Base-by-base conservation (phyloP, 352 stramenopile species). In the Globisporangium middletonii region DNA sequence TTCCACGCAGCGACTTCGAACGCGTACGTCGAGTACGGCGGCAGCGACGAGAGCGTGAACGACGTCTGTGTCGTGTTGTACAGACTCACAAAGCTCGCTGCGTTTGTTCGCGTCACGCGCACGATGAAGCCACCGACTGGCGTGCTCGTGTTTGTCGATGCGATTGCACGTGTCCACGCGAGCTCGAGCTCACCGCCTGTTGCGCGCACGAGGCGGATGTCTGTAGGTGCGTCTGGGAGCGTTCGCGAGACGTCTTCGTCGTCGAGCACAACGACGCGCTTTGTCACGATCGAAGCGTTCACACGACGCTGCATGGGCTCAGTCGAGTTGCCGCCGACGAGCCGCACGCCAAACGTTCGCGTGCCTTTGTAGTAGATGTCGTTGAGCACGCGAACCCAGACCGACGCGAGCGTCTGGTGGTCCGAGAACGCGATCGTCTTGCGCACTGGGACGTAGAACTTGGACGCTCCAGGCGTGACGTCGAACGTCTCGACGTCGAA, bases 181-280 rank as follows among this genome's bases (percentile, higher is more conserved):
- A 86, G 27, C 50, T 68, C 62, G 26, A 89, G 63, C 47, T 86
- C 74, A 2, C 79, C 79, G 48, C 79, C 79, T 15, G 71, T 89
- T 15, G 46, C 46, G 27, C 61, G 60, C 1, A 55, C 45, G 35
- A 68, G 18, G 1, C 54, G 9, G 12, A 75, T 15, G n/a, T 45
- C 26, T 0, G 42, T 45, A 2, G 71, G 60, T 33, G 45, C 53
- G 2, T 19, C 30, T 1, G 79, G 74, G 1, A 84, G 47, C 5
- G 57, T 47, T 27, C 60, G 71, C 12, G 51, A 57, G 13, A 68
- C 33, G 41, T 69, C 70, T 50, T 89, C 79, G 28, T 89, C 71
- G 19, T 89, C 79, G 4, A 63, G 27, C 38, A 89, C 73, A 1
- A 60, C 53, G 11, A 89, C 41, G 27, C 64, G 49, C 7, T 63